Evolutionary conservation across 345 rosid species (phyloP).

Genomic region (Bruguiera sexangula): DNA sequence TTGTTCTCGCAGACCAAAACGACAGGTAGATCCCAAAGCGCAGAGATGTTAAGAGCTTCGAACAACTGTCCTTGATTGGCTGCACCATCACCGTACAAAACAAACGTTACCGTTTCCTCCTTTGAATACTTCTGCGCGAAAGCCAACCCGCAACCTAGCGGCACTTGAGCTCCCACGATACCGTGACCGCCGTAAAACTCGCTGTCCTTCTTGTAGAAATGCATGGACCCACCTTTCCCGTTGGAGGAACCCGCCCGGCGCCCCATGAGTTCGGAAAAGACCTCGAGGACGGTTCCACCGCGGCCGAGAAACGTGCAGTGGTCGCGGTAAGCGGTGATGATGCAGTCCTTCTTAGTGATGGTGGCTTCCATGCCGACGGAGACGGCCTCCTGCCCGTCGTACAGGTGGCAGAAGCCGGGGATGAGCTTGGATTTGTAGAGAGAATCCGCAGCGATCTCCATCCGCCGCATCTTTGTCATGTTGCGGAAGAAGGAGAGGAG

Average conservation of each 20-base stretch:
- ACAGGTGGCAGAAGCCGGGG: conserved; percentile 97
- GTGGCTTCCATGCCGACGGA: conserved; percentile 96
- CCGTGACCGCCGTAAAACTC: conserved; percentile 97
- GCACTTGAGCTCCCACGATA: conserved; percentile 95
- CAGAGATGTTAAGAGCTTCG: conserved; percentile 87
- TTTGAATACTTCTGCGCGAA: conserved; percentile 88
- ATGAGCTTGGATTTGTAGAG: conserved; percentile 97
- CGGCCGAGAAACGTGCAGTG: conserved; percentile 84
- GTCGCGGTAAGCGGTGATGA: conserved; percentile 91
- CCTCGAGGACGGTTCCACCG: conserved; percentile 68
- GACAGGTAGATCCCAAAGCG: conserved; percentile 97
- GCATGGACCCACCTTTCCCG: conserved; percentile 99
- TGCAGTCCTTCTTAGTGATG: conserved; percentile 76
- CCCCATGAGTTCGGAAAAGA: conserved; percentile 92
- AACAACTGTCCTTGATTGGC: conserved; percentile 98
- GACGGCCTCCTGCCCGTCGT: conserved; percentile 97
- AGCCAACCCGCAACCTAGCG: conserved; percentile 88
- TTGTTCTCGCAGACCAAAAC: conserved; percentile 95
- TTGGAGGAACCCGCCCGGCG: conserved; percentile 75
- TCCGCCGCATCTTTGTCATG: conserved; percentile 90
- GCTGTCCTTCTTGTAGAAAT: conserved; percentile 81
- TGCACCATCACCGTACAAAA: conserved; percentile 95
- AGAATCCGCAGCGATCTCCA: conserved; percentile 97
- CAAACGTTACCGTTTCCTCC: conserved; percentile 80
- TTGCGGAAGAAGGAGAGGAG: conserved; percentile 66